Conservation (phyloP, 1,284 basidiomycete genomes). For the Papiliotrema laurentii region DNA sequence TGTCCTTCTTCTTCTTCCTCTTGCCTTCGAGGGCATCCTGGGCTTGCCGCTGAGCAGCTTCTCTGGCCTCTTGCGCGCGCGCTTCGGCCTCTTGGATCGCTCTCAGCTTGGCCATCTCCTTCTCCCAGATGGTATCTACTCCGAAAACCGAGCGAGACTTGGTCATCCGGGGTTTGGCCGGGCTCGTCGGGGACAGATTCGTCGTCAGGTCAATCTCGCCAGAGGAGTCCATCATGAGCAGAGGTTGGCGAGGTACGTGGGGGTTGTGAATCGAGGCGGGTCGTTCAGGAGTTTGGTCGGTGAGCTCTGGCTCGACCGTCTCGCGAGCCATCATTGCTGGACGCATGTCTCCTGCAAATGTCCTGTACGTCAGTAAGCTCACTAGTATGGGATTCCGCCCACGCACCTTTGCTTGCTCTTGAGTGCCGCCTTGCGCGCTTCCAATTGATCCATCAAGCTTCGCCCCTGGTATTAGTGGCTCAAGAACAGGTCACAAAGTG, state of each 20-base stretch:
- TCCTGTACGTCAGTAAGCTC: constrained; percentile 11
- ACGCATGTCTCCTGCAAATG: constrained; percentile 43
- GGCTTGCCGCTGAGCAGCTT: no score
- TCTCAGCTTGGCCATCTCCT: constrained; percentile 41
- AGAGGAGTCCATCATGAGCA: constrained; percentile 9
- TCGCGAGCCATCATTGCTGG: constrained; percentile 46
- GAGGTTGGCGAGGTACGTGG: constrained; percentile 4
- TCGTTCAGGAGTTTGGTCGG: neutral
- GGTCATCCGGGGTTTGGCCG: constrained; percentile 13
- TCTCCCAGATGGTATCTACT: constrained; percentile 45
- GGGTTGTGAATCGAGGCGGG: neutral
- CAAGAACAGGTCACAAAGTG: no score
- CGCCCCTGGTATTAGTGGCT: constrained; percentile 27
- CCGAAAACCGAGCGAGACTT: constrained; percentile 44
- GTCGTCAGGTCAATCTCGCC: neutral
- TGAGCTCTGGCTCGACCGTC: neutral
- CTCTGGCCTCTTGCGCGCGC: neutral
- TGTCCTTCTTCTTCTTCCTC: constrained; percentile 11
- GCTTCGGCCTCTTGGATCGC: constrained; percentile 29
- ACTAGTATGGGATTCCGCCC: neutral
- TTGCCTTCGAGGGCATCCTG: constrained; percentile 5
- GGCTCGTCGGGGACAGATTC: neutral
- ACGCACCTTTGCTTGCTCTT: constrained; percentile 37
- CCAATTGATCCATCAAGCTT: constrained; percentile 47
- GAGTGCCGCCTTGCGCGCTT: constrained; percentile 39